Conservation (phyloP, 2,329 filamentous ascomycete genomes). For the Lasiodiplodia hormozganensis region DNA sequence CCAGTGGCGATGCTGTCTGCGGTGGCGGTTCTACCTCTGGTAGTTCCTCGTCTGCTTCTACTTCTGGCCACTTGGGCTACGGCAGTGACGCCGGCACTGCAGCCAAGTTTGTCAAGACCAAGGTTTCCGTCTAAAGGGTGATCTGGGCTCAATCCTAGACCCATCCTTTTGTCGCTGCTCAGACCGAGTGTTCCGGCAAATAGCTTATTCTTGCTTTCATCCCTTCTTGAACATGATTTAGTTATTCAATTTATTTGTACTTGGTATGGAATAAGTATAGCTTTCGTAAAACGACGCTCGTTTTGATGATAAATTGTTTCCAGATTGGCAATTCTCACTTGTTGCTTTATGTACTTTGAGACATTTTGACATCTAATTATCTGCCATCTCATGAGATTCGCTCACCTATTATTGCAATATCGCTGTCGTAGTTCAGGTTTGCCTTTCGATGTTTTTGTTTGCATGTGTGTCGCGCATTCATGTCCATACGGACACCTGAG, state of each 20-base stretch:
- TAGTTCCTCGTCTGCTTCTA: slow-evolving; percentile 26
- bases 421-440: no score
- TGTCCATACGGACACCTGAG: no score
- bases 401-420: no score
- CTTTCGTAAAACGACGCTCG: slow-evolving; percentile 2
- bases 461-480: no score
- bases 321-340: no score
- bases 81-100: slow-evolving; percentile 39
- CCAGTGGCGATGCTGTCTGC: slow-evolving; percentile 31
- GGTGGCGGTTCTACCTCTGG: slow-evolving; percentile 35
- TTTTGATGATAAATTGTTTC: neutral
- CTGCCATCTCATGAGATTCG: no score
- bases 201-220: neutral
- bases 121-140: neutral
- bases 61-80: slow-evolving; percentile 41
- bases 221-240: slow-evolving; percentile 21
- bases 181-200: neutral
- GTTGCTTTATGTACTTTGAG: no score
- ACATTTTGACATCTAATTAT: no score
- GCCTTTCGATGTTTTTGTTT: no score
- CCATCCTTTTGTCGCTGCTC: neutral
- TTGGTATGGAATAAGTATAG: slow-evolving; percentile 5
- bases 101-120: slow-evolving; percentile 36
- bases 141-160: no score
- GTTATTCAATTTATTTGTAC: neutral